These are phyloP conservation scores for Lactarius deliciosus DNA, from an alignment of 768 basidiomycete genomes.

Conservation along the genomic window DNA sequence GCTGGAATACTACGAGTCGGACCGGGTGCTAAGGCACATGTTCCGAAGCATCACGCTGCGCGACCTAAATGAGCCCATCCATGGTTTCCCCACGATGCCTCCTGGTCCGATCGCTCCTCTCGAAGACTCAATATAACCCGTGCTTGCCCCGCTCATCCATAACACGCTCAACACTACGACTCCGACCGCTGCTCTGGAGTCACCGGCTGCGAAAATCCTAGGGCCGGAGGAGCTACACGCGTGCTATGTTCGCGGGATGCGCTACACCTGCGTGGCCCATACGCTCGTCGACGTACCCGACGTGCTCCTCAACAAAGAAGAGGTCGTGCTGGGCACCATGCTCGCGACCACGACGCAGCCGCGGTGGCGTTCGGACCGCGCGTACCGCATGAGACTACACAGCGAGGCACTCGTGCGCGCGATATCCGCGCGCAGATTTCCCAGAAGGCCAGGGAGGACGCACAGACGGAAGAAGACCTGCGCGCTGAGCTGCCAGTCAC, in stretches of 20 bases:
- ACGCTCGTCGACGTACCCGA: conserved; percentile 58
- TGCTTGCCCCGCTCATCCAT: conserved; percentile 10
- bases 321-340: conserved; percentile 76
- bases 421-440: conserved; percentile 46
- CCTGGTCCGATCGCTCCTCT: background rate
- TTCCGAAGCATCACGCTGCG: conserved; percentile 60
- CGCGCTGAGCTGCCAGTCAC: conserved; percentile 47
- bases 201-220: background rate
- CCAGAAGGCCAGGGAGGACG: background rate
- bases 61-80: conserved; percentile 36
- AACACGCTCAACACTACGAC: no score
- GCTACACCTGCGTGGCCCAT: conserved; percentile 68
- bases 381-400: conserved; percentile 63
- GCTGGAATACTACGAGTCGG: conserved; percentile 73
- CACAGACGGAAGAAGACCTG: conserved; percentile 27
- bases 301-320: conserved; percentile 62
- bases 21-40: conserved; percentile 66
- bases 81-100: background rate
- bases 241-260: conserved; percentile 61
- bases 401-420: conserved; percentile 52
- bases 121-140: conserved; percentile 5
- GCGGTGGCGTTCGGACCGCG: conserved; percentile 57
- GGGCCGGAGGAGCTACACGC: conserved; percentile 39
- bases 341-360: conserved; percentile 65
- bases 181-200: no score